Percentiles rank a stretch among this genome's conserved stretches.
Evolutionary conservation across 1,284 basidiomycete genomes (phyloP).

Genomic region (Microbotryum saponariae): DNA sequence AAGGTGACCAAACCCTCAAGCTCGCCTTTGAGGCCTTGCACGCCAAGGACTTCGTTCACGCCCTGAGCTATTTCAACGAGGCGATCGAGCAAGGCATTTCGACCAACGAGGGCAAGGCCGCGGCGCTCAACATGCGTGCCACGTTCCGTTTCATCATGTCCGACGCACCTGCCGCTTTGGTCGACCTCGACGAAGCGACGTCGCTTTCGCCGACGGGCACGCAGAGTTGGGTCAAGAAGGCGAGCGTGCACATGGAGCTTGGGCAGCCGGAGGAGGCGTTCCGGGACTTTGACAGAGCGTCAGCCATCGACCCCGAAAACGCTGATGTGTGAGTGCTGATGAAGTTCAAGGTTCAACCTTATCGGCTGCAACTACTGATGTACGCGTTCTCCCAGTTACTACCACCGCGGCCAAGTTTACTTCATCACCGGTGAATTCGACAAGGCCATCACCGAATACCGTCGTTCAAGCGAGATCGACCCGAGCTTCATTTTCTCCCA

Average conservation of each 20-base stretch:
- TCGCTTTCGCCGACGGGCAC: slow-evolving; percentile 63
- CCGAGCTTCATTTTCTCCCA: slow-evolving; percentile 84
- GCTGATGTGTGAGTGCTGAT: slow-evolving; percentile 53
- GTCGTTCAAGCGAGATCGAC: slow-evolving; percentile 76
- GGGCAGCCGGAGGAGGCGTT: slow-evolving; percentile 67
- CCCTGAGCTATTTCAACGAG: slow-evolving; percentile 73
- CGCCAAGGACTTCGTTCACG: slow-evolving; percentile 79
- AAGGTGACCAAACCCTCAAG: slow-evolving; percentile 75
- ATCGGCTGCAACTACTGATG: neutral
- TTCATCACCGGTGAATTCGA: slow-evolving; percentile 91
- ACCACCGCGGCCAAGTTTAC: slow-evolving; percentile 96
- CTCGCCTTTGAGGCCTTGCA: slow-evolving; percentile 74
- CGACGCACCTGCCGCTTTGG: slow-evolving; percentile 75
- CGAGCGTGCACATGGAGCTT: slow-evolving; percentile 95
- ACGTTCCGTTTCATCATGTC: slow-evolving; percentile 96
- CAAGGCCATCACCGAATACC: slow-evolving; percentile 82
- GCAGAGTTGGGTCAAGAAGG: slow-evolving; percentile 93
- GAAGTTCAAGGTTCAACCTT: neutral
- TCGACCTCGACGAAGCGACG: slow-evolving; percentile 72
- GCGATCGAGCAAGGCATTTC: slow-evolving; percentile 81
- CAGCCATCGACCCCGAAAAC: slow-evolving; percentile 72
- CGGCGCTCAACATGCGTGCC: slow-evolving; percentile 86
- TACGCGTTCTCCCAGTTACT: slow-evolving; percentile 58
- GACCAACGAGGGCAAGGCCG: slow-evolving; percentile 60
- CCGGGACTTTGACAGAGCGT: slow-evolving; percentile 83